A percentile compares a stretch with the other conserved stretches of the same genome.
Conservation (phyloP, 345 rosid genomes). For the Leavenworthia alabamica region DNA sequence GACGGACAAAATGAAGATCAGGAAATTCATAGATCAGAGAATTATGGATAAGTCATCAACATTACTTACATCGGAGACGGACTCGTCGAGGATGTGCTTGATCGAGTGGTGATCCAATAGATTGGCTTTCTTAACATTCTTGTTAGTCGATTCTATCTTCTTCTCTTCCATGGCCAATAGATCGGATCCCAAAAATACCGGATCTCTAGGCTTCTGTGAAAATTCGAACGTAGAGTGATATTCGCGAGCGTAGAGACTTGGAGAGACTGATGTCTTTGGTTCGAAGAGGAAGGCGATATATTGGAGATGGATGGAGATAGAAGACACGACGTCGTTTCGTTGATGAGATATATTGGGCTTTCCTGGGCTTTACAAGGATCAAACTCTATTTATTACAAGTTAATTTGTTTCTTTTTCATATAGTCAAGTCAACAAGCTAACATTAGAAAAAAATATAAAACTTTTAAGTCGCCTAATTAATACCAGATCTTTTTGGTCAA, state of each 20-base stretch:
- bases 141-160: constrained; percentile 45
- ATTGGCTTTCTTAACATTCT: constrained; percentile 74
- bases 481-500: too few relatives aligned
- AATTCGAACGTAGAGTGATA: neutral
- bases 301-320: constrained; percentile 6
- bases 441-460: neutral
- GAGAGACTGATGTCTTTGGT: constrained; percentile 11
- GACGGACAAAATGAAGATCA: neutral
- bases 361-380: neutral
- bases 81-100: constrained; percentile 91
- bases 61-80: constrained; percentile 66
- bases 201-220: constrained; percentile 13
- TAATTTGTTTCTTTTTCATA: neutral
- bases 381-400: neutral
- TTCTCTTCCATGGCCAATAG: constrained; percentile 45
- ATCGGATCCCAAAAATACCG: constrained; percentile 10
- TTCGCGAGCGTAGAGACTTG: constrained; percentile 12
- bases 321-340: constrained; percentile 18
- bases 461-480: neutral
- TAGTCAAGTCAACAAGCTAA: neutral
- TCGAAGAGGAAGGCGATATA: constrained; percentile 5
- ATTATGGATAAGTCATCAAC: constrained; percentile 3
- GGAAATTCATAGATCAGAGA: neutral
- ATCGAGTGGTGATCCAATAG: constrained; percentile 90
- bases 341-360: neutral